Percentiles rank a stretch among this genome's conserved stretches.
phyloP scores from a whole-genome alignment of 106 monocot species.

The Agapanthus africanus region DNA sequence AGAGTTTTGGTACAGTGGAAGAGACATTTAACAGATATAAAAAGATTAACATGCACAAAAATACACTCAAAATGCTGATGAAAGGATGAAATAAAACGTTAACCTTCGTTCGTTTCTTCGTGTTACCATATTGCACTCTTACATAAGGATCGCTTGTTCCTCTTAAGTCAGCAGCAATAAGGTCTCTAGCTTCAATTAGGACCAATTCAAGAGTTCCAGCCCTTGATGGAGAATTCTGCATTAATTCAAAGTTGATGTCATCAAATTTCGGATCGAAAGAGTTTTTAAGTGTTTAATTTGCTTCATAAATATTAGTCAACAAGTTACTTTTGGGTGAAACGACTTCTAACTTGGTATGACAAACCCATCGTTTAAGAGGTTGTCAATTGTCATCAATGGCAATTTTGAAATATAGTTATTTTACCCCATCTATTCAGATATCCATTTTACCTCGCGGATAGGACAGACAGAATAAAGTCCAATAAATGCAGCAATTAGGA shows the following conservation, averaged over 20 bases:
- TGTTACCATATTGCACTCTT: slow-evolving; percentile 85
- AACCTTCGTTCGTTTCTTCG: slow-evolving; percentile 94
- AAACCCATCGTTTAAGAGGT: too few relatives aligned
- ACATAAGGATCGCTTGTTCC: slow-evolving; percentile 97
- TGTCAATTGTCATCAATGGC: too few relatives aligned
- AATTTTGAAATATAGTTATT: too few relatives aligned
- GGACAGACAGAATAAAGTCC: too few relatives aligned
- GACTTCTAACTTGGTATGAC: too few relatives aligned
- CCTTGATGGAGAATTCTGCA: slow-evolving; percentile 32
- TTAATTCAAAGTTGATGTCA: not conserved
- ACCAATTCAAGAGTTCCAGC: slow-evolving; percentile 55
- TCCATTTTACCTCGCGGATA: too few relatives aligned
- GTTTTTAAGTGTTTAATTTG: not conserved
- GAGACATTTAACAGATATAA: not conserved
- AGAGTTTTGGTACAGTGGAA: not conserved
- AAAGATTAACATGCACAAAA: not conserved
- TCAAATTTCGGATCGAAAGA: not conserved
- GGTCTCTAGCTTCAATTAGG: slow-evolving; percentile 87
- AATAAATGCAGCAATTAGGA: too few relatives aligned
- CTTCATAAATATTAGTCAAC: not conserved
- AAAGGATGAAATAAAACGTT: not conserved
- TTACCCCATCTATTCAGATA: too few relatives aligned
- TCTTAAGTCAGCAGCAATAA: slow-evolving; percentile 84
- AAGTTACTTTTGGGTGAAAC: too few relatives aligned
- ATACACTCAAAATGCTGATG: not conserved